Base-by-base conservation (phyloP, 2,329 filamentous ascomycete species). In the Claviceps digitariae region DNA sequence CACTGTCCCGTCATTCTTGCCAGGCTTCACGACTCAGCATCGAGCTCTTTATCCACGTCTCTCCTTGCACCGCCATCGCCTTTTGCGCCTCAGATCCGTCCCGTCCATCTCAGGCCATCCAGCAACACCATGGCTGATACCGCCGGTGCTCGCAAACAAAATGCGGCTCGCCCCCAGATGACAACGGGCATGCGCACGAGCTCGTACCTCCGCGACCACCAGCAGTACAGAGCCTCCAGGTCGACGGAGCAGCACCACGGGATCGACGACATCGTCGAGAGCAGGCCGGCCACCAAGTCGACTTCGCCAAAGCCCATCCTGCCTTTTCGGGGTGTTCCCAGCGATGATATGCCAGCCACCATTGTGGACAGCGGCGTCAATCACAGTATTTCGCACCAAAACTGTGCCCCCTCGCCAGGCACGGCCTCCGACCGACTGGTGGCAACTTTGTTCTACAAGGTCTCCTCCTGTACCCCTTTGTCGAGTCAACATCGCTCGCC, bases 261-360 rank as follows among this genome's bases (percentile, higher is more conserved):
- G 57, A 84, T 84, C 60, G 81, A 84, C 62, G 81, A 79, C 47
- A 79, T 84, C 17, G 75, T 84, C 51, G 81, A 84, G 64, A 76
- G 79, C 55, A 61, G 75, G 34, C 68, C 69, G 56, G 65, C 64
- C 31, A 64, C 67, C 36, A 64, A 63, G 43, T 61, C 66, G 21
- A 63, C 69, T 27, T 64, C 70, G 48, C 66, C 72, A 13, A 73
- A 70, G 60, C 57, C 70, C 15, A 67, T 72, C 53, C 67, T 73
- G 50, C 72, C 72, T 36, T 84, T 81, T 68, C 80, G 76, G 58
- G 81, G 81, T 55, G 72, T 84, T 49, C 81, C 80, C 8, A 79
- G 78, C 52, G 72, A 77, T 31, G 75, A 79, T 29, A 72, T 77
- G 56, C 80, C 80, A 8, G 78, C 78, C 25, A 77, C 70, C 52